Evolutionary conservation across 164 flowering plant genomes (phyloP).

Genomic region (Tinospora cordifolia): DNA sequence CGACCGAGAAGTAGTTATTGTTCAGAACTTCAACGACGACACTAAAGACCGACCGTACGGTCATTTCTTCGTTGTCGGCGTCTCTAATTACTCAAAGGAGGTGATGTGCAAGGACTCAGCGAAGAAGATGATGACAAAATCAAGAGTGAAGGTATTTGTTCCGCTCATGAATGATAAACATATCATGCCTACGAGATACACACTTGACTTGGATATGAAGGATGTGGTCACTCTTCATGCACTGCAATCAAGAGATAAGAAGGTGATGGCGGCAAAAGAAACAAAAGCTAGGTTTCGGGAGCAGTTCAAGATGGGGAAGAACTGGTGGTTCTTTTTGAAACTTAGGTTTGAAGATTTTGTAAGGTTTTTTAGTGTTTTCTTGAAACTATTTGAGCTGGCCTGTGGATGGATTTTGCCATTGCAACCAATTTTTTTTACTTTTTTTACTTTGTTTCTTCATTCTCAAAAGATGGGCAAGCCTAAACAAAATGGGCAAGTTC

Average conservation of each 20-base stretch:
- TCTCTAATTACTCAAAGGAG: conserved; percentile 36
- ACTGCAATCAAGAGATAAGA: conserved; percentile 22
- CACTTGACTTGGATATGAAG: conserved; percentile 48
- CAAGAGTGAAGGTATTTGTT: conserved; percentile 26
- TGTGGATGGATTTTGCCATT: no score
- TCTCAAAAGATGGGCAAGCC: no score
- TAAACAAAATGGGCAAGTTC: no score
- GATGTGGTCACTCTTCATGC: conserved; percentile 25
- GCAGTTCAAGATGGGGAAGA: conserved; percentile 31
- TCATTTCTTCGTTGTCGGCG: conserved; percentile 37
- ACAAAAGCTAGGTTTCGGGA: conserved; percentile 26
- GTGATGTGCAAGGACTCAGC: conserved; percentile 35
- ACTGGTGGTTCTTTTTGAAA: conserved; percentile 34
- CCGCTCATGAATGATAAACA: conserved; percentile 32
- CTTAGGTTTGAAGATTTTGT: no score
- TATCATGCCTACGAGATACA: conserved; percentile 52
- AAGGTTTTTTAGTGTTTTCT: no score
- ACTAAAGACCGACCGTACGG: conserved; percentile 35
- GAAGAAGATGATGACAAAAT: conserved; percentile 32
- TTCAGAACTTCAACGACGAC: conserved; percentile 30
- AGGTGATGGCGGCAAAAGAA: conserved; percentile 25
- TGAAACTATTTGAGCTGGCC: no score
- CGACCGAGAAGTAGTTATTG: conserved; percentile 34
- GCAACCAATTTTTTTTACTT: no score
- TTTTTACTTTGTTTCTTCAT: no score